Evolutionary conservation across 2,329 filamentous ascomycete genomes (phyloP), one percentile per base, ranked within the genome.

Genomic region (Fusarium odoratissimum): DNA sequence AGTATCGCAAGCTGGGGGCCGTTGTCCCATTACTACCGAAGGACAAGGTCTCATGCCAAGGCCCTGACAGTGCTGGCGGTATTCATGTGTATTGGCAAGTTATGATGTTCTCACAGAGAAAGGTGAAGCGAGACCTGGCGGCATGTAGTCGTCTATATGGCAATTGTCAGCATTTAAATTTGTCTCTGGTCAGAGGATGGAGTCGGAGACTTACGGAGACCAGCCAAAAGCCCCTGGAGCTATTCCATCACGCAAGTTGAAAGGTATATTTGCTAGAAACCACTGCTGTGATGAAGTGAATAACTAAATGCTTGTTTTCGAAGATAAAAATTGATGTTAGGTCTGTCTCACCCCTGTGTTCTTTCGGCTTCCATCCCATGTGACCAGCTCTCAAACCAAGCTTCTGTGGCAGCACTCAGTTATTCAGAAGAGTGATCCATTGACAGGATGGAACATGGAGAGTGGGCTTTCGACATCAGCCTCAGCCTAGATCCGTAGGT

Each of bases 261-360:
- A 41, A 74, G 41, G 62, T 45, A 23, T 61, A 51, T 37, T 57
- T 54, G 5, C 63, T 66, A 0, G 66, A 38, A 23, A n/a, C 2
- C 1, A 23, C 23, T 6, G 25, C 21, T 52, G 13, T n/a, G 23
- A 28, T 8, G 13, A 38, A 52, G 14, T 38, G 10, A 16, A 52
- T 7, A 28, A 38, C 23, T 6, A 12, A 21, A n/a, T 4, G 14
- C 6, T 19, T 19, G 48, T 16, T 16, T 28, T 7, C 21, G 23
- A 52, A 19, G 19, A 28, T 3, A 16, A 10, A 13, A 9, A 16
- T 28, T 5, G 19, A 38, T n/a, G 19, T 23, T 16, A 16, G 14
- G 16, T 12, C 23, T 12, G 23, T 19, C 10, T 5, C 16, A 28
- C 12, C 9, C 23, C 33, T 12, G 16, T 38, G 2, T 4, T 28